A percentile compares a stretch with the other conserved stretches of the same genome.
Evolutionary conservation across 179 eudicot genomes (phyloP).

Genomic region (Dionaea muscipula): DNA sequence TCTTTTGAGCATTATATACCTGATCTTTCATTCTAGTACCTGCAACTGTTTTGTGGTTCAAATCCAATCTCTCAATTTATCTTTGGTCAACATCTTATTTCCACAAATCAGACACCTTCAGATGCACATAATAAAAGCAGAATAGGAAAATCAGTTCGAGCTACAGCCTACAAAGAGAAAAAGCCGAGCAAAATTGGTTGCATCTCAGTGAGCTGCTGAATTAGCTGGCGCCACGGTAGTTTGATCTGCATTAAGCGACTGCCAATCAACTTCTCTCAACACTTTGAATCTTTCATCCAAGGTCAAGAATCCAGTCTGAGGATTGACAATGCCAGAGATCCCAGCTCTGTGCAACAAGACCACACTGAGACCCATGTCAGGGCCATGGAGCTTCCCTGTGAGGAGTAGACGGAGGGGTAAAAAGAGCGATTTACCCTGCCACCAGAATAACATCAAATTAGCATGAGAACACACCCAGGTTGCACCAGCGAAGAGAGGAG

Average conservation of each 20-base stretch:
- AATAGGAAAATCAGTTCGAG: too few relatives aligned
- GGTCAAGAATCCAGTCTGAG: constrained; percentile 42
- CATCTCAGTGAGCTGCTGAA: constrained; percentile 19
- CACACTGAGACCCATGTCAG: constrained; percentile 68
- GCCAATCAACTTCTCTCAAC: constrained; percentile 55
- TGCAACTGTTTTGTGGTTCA: too few relatives aligned
- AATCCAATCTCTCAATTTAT: too few relatives aligned
- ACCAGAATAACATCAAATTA: neutral
- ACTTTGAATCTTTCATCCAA: constrained; percentile 64
- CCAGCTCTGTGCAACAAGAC: constrained; percentile 54
- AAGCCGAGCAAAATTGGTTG: neutral
- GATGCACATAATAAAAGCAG: too few relatives aligned
- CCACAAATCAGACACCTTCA: too few relatives aligned
- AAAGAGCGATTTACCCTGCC: constrained; percentile 91
- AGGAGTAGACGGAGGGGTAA: constrained; percentile 88
- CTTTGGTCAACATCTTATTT: too few relatives aligned
- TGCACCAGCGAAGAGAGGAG: neutral
- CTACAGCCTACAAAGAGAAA: neutral
- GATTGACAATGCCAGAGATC: constrained; percentile 30
- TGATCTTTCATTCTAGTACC: too few relatives aligned
- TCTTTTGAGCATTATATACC: too few relatives aligned
- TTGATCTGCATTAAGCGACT: constrained; percentile 28
- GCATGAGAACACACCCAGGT: constrained; percentile 3
- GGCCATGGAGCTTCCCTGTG: constrained; percentile 92
- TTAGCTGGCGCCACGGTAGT: constrained; percentile 23